A percentile compares a stretch with the other conserved stretches of the same genome.
Conservation (phyloP, 140 eudicot species). For the Stevia rebaudiana region DNA sequence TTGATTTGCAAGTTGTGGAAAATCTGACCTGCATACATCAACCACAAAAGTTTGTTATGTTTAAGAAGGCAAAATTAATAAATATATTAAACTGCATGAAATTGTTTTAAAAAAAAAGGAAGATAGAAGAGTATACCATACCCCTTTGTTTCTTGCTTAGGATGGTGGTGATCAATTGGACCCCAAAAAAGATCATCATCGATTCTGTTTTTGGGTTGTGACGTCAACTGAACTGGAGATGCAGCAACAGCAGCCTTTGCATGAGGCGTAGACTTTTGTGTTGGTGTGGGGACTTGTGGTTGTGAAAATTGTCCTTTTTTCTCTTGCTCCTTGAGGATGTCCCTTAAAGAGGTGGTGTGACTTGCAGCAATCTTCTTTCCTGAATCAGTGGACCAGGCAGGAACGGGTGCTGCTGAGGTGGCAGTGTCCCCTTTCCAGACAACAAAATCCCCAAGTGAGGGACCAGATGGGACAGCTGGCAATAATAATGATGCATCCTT, state of each 20-base stretch:
- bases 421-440: slow-evolving; percentile 78
- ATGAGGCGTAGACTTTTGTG: slow-evolving; percentile 34
- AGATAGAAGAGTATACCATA: slow-evolving; percentile 21
- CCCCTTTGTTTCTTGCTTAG: slow-evolving; percentile 74
- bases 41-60: background rate
- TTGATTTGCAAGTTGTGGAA: slow-evolving; percentile 72
- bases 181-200: slow-evolving; percentile 99
- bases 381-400: slow-evolving; percentile 92
- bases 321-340: slow-evolving; percentile 79
- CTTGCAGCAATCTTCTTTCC: slow-evolving; percentile 49
- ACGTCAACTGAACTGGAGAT: slow-evolving; percentile 40
- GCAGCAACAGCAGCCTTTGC: slow-evolving; percentile 71
- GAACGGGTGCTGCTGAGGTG: slow-evolving; percentile 48
- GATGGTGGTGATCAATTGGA: slow-evolving; percentile 77
- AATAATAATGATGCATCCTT: slow-evolving; percentile 50
- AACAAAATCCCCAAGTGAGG: slow-evolving; percentile 87
- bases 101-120: too few relatives aligned
- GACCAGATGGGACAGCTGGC: slow-evolving; percentile 74
- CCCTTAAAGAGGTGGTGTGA: slow-evolving; percentile 83
- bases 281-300: slow-evolving; percentile 25
- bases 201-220: slow-evolving; percentile 51
- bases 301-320: slow-evolving; percentile 50
- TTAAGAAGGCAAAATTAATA: background rate
- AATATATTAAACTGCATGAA: background rate
- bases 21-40: slow-evolving; percentile 53